phyloP scores from a whole-genome alignment of 2,329 filamentous ascomycete genomes.

The Neofusicoccum parvum region DNA sequence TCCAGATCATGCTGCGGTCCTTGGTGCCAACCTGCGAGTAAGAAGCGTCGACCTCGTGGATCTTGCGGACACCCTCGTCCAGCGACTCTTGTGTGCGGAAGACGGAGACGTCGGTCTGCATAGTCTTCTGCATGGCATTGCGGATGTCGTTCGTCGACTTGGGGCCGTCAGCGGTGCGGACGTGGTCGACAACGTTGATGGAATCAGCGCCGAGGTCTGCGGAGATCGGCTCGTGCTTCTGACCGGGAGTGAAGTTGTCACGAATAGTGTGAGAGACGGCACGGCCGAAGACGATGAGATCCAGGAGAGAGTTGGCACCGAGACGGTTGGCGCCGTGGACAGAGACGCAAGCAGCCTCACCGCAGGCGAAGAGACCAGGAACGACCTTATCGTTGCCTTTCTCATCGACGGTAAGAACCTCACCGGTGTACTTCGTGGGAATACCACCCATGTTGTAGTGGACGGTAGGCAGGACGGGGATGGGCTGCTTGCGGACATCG shows the following conservation, averaged over 20 bases:
- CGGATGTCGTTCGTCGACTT: constrained; percentile 89
- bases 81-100: constrained; percentile 94
- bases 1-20: constrained; percentile 99
- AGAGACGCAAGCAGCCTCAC: constrained; percentile 95
- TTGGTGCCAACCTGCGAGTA: constrained; percentile 89
- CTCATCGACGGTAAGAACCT: constrained; percentile 87
- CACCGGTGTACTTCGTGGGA: constrained; percentile 93
- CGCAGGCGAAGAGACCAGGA: constrained; percentile 91
- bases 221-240: constrained; percentile 75
- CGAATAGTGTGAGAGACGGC: constrained; percentile 96
- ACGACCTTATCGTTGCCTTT: constrained; percentile 89
- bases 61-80: constrained; percentile 89
- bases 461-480: constrained; percentile 92
- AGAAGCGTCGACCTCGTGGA: constrained; percentile 77
- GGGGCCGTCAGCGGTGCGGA: constrained; percentile 80
- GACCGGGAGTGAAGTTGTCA: constrained; percentile 85
- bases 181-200: constrained; percentile 81
- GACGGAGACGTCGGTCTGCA: constrained; percentile 96
- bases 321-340: constrained; percentile 98
- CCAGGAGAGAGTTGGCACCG: constrained; percentile 95
- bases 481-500: constrained; percentile 95
- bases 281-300: constrained; percentile 96
- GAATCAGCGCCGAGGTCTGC: constrained; percentile 88
- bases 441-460: constrained; percentile 99
- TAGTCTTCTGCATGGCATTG: constrained; percentile 93